phyloP scores from a whole-genome alignment of 257 asterid genomes.

The Plantago elongata region DNA sequence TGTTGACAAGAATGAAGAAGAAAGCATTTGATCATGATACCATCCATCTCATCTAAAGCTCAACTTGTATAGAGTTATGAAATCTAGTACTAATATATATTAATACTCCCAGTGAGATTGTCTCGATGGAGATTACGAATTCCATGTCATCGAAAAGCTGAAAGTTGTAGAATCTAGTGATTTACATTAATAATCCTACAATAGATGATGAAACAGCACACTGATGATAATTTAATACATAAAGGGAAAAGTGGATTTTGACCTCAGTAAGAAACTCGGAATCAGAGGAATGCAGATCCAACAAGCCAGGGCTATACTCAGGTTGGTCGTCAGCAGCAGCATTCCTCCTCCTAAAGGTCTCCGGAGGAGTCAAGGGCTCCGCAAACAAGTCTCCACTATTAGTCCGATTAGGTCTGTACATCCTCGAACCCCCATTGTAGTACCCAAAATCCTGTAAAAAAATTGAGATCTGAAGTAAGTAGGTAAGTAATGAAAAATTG shows the following conservation, averaged over 20 bases:
- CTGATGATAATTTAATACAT: neutral
- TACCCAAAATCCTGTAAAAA: constrained; percentile 51
- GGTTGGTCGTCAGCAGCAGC: constrained; percentile 58
- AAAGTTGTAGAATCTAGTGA: no score
- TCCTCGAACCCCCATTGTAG: constrained; percentile 60
- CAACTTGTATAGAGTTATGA: no score
- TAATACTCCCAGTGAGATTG: no score
- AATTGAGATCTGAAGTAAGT: neutral
- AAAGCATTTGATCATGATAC: no score
- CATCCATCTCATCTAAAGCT: no score
- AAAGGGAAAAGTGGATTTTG: constrained; percentile 20
- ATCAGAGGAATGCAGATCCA: constrained; percentile 94
- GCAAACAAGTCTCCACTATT: constrained; percentile 50
- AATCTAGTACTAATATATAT: no score
- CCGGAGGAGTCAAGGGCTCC: constrained; percentile 86
- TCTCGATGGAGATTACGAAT: no score
- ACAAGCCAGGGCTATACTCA: constrained; percentile 85
- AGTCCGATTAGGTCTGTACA: constrained; percentile 45
- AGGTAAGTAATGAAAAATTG: neutral
- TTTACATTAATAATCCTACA: no score
- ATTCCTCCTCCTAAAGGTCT: constrained; percentile 38
- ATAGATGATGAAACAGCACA: neutral
- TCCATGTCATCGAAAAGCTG: no score
- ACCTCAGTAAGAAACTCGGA: constrained; percentile 94
- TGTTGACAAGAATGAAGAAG: no score